phyloP scores from a whole-genome alignment of 73 alveolate genomes.

The Diophrys sp. region DNA sequence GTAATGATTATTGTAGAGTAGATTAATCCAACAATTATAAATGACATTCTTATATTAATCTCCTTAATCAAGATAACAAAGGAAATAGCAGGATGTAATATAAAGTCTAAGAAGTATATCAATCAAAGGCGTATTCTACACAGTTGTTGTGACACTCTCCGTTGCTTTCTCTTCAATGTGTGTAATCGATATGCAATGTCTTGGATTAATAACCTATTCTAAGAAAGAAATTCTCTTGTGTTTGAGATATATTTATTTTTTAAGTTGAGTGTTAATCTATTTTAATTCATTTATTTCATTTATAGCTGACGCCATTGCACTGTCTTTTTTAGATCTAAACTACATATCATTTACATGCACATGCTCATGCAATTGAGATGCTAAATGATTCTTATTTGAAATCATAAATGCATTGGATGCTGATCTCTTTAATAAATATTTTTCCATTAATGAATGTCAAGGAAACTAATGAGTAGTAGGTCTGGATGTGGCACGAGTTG shows the following conservation, averaged over 20 bases:
- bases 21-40: too few relatives aligned
- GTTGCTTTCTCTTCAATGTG: too few relatives aligned
- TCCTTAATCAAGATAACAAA: too few relatives aligned
- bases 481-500: constrained; percentile 1
- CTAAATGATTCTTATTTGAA: not conserved
- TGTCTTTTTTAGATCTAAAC: not conserved
- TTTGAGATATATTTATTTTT: too few relatives aligned
- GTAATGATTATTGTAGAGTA: too few relatives aligned
- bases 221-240: not conserved
- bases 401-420: not conserved
- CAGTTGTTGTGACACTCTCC: too few relatives aligned
- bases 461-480: not conserved
- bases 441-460: not conserved
- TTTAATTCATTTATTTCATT: not conserved
- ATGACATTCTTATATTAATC: too few relatives aligned
- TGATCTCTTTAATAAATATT: not conserved
- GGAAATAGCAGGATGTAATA: too few relatives aligned
- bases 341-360: not conserved
- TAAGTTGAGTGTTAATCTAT: not conserved
- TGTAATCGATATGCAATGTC: too few relatives aligned
- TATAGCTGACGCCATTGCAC: not conserved
- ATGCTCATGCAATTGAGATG: not conserved
- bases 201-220: not conserved
- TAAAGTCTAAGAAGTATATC: too few relatives aligned
- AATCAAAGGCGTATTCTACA: too few relatives aligned